Evolutionary conservation across 768 basidiomycete species (phyloP), one percentile per base, ranked within the genome.

Genomic region (Psilocybe sp.): DNA sequence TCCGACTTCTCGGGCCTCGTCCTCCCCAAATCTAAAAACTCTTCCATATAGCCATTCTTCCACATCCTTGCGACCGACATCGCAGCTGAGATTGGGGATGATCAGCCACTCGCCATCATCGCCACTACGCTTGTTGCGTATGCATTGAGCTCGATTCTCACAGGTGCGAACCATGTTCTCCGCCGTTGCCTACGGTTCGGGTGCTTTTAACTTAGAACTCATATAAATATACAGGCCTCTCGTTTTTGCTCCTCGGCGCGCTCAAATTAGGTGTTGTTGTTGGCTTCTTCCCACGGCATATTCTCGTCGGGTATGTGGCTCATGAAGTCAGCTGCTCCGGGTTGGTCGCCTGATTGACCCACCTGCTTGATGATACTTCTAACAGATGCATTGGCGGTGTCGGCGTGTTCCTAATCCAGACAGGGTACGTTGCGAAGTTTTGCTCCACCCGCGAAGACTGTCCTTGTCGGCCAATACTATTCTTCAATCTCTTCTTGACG

Each of bases 211-310:
- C 53, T 16, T 31, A 56, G 37, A 13, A 46, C 19, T 40, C 11
- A 37, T 46, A 16, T 34, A 35, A 44, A 60, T 39, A 19, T 37
- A 16, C 45, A 85, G 87, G 87, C 15, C 64, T 94, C 15, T 76
- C 89, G 0, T 97, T 97, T 68, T 84, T 95, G 67, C 67, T 89
- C n/a, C 78, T 98, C 15, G 94, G 94, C 12, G 80, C 79, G 13
- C 82, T 95, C 56, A 83, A 82, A 40, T 77, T 98, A 11, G 96
- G 96, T 2, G 77, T 81, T 5, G 69, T 98, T 8, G 86, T 97
- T 33, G 94, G 94, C 1, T 98, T 98, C 70, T 98, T 98, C 70
- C 96, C 96, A 14, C 77, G 96, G 12, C 94, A 97, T 61, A 97
- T 98, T 61, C 79, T 98, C 23, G 91, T 99, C n/a, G 95, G 95